Percentiles rank a stretch among this genome's conserved stretches.
These are phyloP conservation scores for Marchantia polymorpha DNA, from an alignment of 225 moss, liverwort and hornwort genomes.

Conservation along the genomic window DNA sequence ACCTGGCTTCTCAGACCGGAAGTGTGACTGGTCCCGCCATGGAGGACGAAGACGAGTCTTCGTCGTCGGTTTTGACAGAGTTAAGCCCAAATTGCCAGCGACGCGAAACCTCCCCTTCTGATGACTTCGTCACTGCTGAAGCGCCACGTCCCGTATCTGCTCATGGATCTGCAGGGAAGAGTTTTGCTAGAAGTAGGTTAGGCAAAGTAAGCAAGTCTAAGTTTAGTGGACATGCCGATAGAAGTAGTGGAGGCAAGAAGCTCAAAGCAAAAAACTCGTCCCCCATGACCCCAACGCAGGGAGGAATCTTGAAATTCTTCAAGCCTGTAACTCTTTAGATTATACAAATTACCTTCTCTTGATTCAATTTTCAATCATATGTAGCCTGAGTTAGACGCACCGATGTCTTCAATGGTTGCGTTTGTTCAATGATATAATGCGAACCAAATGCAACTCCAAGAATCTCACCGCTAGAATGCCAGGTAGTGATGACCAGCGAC, in stretches of 20 bases:
- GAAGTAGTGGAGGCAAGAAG: conserved; percentile 18
- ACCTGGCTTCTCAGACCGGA: conserved; percentile 15
- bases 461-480: too few species aligned
- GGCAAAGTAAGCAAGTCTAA: conserved; percentile 8
- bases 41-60: not conserved
- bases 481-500: too few species aligned
- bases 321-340: conserved; percentile 24
- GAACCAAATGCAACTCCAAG: too few species aligned
- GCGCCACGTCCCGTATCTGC: conserved; percentile 8
- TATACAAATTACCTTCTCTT: too few species aligned
- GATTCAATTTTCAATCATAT: too few species aligned
- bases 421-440: too few species aligned
- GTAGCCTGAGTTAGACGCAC: too few species aligned
- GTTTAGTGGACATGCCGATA: conserved; percentile 2
- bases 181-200: not conserved
- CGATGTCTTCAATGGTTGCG: too few species aligned
- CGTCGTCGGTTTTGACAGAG: conserved; percentile 28
- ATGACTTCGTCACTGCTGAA: not conserved
- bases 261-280: not conserved
- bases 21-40: not conserved
- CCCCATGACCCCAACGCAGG: conserved; percentile 3
- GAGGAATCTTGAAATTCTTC: conserved; percentile 36
- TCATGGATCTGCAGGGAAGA: not conserved
- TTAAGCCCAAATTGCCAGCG: conserved; percentile 25
- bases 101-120: not conserved